Base-by-base conservation (phyloP, 225 moss, liverwort and hornwort genomes). In the Bryoerythrophyllum caledonicum region DNA sequence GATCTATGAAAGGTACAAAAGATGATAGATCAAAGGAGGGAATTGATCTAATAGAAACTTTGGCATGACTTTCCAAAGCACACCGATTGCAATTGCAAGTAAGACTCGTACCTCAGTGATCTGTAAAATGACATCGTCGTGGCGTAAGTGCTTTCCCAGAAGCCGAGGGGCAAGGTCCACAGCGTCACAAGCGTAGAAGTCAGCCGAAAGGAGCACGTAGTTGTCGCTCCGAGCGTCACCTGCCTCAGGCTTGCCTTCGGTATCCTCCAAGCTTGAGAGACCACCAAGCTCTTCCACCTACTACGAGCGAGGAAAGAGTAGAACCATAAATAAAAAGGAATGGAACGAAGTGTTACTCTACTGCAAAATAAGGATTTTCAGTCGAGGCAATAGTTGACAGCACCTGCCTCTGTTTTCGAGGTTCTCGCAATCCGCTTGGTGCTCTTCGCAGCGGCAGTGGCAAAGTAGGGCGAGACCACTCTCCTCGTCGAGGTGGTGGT, bases 81-180 rank as follows among this genome's bases (percentile, higher is more conserved):
- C 5, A 27, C 35, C 20, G 16, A 35, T 23, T 16, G 59, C n/a
- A 60, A 70, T 5, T 25, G 40, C 63, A 74, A 63, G 37, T 58
- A 24, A 61, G 25, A 43, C 21, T 32, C 76, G 4, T 25, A 94
- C 96, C 93, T 99, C 97, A 4, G 97, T 99, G 60, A 99, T 95
- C 82, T 80, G 89, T 67, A 99, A 58, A 25, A 95, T 75, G 23
- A 99, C 93, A 79, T 99, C 93, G 40, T 90, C 89, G 76, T 84
- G 91, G 16, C 95, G 87, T 69, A 99, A 76, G 11, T 91, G 82
- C 82, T 99, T 99, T 70, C 95, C 95, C 2, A 99, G 76, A 67
- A 99, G 97, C 70, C 89, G 90, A 74, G 95, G 97, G 37, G 97
- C 97, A 75, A 99, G 77, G 51, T 95, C 95, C 83, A 99, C 58